Base-by-base conservation (phyloP, 2,329 filamentous ascomycete species). In the Coniochaeta ligniaria region DNA sequence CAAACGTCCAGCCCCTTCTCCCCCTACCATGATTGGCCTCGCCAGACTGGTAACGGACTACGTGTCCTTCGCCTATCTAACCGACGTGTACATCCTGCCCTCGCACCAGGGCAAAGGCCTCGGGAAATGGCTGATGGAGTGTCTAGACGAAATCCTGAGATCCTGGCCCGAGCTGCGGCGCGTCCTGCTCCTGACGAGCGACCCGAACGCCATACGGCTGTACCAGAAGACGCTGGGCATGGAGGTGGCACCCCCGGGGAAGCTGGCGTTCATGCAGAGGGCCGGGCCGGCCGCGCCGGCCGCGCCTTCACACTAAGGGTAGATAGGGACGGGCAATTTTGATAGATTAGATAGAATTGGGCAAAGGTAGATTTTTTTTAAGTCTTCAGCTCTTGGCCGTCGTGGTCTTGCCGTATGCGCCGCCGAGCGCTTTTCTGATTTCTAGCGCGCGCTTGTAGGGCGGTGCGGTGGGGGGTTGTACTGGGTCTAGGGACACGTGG, bases 401-500 rank as follows among this genome's bases (percentile, higher is more conserved):
- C 2, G 69, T 85, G 0, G 87, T 90, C 75, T 90, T 92, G 4
- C 89, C 88, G 70, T 91, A 91, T 5, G 88, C 89, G 5, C 91
- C 91, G 17, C 91, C 91, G 62, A 85, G 84, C 62, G 85, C 79
- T 73, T 89, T 90, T 67, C 90, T 83, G 78, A 95, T 83, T 73
- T 98, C 94, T 62, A 99, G 77, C 14, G 95, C 95, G 60, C 89
- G 85, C 73, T 93, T 96, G 71, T 99, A 99, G 0, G 95, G 95
- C 14, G 95, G 95, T 11, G 95, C 95, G 38, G 95, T 99, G 0
- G 95, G 95, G 31, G 94, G 94, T 72, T 98, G 95, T 35, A 99
- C 85, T 0, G 95, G 95, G 71, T 97, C 92, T 57, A 98, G 82
- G 66, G 89, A 93, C 59, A 96, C 84, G 70, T 96, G 85, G 65